Evolutionary conservation across 768 basidiomycete genomes (phyloP), one percentile per base, ranked within the genome.

Genomic region (Tricholoma flavovirens): DNA sequence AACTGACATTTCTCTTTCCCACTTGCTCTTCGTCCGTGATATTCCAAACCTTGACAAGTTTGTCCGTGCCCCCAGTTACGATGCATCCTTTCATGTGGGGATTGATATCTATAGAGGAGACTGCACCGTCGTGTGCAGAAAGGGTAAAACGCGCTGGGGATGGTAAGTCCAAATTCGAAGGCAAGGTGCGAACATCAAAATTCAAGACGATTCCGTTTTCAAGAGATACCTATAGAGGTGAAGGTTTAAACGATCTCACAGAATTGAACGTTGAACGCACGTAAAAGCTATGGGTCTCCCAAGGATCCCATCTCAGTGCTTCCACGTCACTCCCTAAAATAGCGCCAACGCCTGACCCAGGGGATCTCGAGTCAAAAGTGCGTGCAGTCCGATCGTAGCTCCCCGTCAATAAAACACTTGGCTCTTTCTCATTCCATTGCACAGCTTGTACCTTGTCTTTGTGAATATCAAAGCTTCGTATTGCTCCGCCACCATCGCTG

Each of bases 21-120:
- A 74, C 76, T 15, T 76, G 76, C 33, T 77, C 77, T 46, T 83
- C 84, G 58, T 89, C 87, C 42, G 74, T 76, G 48, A 96, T 76
- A 66, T 98, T 98, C 97, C 97, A 99, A 4, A 98, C 78, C 71
- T 98, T 98, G 68, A 97, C 91, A 32, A 92, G 75, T 68, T 95
- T 97, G 77, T 98, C 97, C 17, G 88, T 86, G 2, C 97, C 97
- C 17, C 96, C 97, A 0, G 97, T 98, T 15, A 82, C 92, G 62
- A 99, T 76, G 70, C 91, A 95, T 1, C 97, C 97, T 53, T 83
- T 84, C 38, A 98, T 79, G 65, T 92, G 86, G 4, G 93, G 86
- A 67, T 93, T 97, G 59, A 98, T 80, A 68, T 98, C 97, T 46
- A 99, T 75, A 1, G 90, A 86, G 2, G 92, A 91, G 9, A 84